phyloP scores from a whole-genome alignment of 2,329 filamentous ascomycete species.

The Reticulascus tulasneorum region DNA sequence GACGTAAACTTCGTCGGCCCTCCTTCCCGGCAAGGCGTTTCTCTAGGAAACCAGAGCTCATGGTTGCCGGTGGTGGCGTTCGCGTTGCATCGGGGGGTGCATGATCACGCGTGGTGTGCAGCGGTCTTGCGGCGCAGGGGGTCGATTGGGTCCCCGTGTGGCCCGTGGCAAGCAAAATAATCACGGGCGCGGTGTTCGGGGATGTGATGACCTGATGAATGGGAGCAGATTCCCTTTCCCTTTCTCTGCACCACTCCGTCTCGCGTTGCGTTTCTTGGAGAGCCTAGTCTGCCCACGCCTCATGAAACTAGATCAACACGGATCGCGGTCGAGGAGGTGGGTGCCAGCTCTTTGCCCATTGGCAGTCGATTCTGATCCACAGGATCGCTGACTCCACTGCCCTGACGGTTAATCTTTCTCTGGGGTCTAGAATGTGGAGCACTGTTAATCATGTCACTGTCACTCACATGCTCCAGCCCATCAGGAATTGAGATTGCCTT shows the following conservation, averaged over 20 bases:
- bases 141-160: no score
- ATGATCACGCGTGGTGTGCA: constrained; percentile 6
- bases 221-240: no score
- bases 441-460: no score
- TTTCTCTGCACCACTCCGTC: no score
- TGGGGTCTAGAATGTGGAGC: no score
- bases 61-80: constrained; percentile 1
- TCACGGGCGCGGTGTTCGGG: no score
- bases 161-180: neutral
- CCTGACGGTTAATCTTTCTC: no score
- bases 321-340: neutral
- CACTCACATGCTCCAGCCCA: no score
- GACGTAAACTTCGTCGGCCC: constrained; percentile 5
- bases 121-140: no score
- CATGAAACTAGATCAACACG: neutral
- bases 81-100: neutral
- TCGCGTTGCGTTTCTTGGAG: no score
- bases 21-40: constrained; percentile 6
- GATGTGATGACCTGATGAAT: neutral
- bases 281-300: no score
- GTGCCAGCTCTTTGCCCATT: neutral
- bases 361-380: neutral
- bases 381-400: neutral
- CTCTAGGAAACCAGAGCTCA: neutral
- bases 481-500: no score